Conservation (phyloP, 2,329 filamentous ascomycete genomes). For the Alternaria viburni region DNA sequence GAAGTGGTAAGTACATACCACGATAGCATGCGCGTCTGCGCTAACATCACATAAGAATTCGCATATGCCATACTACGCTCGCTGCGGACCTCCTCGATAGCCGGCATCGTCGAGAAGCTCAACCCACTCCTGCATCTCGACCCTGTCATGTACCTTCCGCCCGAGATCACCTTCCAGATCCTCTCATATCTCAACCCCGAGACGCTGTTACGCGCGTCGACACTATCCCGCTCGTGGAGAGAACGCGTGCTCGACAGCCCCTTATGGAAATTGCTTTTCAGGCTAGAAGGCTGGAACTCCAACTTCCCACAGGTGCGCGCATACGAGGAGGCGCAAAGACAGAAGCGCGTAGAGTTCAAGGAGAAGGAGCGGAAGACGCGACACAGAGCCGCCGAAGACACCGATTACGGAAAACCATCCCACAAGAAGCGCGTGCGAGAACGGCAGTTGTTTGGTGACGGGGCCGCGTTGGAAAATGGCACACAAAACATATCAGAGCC, state of each 20-base stretch:
- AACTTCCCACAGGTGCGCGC: conserved; percentile 67
- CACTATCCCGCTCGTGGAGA: conserved; percentile 83
- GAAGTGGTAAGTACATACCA: conserved; percentile 56
- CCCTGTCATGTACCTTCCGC: conserved; percentile 82
- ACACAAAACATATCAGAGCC: conserved; percentile 30
- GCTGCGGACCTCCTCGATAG: conserved; percentile 79
- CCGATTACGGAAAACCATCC: conserved; percentile 57
- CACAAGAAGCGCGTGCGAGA: conserved; percentile 60
- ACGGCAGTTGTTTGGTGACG: conserved; percentile 52
- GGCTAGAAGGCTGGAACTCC: conserved; percentile 83
- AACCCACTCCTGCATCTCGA: conserved; percentile 90
- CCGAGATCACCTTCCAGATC: conserved; percentile 89
- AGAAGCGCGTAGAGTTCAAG: conserved; percentile 44
- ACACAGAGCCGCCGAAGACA: conserved; percentile 53
- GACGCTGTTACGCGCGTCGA: conserved; percentile 79
- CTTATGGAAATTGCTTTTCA: conserved; percentile 85
- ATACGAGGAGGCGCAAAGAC: conserved; percentile 66
- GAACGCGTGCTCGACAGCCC: conserved; percentile 79
- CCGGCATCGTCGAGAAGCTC: conserved; percentile 78
- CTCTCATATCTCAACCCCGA: conserved; percentile 83
- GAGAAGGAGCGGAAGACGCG: conserved; percentile 55
- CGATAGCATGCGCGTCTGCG: not conserved
- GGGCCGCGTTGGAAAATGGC: conserved; percentile 27
- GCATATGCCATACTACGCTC: conserved; percentile 79
- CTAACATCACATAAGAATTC: conserved; percentile 65